Percentiles rank a stretch among this genome's conserved stretches.
Conservation (phyloP, 768 basidiomycete species). For the Lentinula boryana region DNA sequence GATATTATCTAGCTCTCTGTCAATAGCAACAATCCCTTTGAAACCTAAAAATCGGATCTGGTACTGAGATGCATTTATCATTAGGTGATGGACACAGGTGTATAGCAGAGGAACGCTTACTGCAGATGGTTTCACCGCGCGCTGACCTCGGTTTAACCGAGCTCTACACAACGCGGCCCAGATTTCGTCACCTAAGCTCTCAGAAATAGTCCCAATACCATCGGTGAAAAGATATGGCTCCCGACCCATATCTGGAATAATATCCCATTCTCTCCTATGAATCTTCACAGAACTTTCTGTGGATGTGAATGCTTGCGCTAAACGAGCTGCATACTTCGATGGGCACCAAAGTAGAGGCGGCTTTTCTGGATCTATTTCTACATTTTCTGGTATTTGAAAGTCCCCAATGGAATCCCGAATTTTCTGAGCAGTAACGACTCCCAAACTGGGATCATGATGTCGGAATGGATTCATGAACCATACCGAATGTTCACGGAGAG, state of each 20-base stretch:
- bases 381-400: conserved; percentile 38
- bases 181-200: conserved; percentile 48
- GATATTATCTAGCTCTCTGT: conserved; percentile 40
- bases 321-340: conserved; percentile 77
- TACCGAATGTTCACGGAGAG: conserved; percentile 73
- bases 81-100: not conserved
- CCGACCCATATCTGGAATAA: conserved; percentile 50
- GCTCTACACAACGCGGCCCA: conserved; percentile 48
- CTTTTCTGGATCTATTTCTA: conserved; percentile 2
- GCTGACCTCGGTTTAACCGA: conserved; percentile 25
- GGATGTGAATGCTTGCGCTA: conserved; percentile 80
- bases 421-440: conserved; percentile 42
- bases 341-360: conserved; percentile 41
- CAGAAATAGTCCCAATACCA: conserved; percentile 76
- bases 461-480: conserved; percentile 74
- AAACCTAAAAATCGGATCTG: conserved; percentile 81
- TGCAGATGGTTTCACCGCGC: conserved; percentile 47
- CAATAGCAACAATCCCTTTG: conserved; percentile 77
- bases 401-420: conserved; percentile 67
- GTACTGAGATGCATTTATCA: conserved; percentile 33
- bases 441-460: conserved; percentile 26
- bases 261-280: conserved; percentile 50
- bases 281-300: conserved; percentile 71
- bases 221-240: conserved; percentile 56
- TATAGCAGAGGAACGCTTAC: conserved; percentile 32